Base-by-base conservation (phyloP, 1,139 yeast genomes). In the Geotrichum australiense region DNA sequence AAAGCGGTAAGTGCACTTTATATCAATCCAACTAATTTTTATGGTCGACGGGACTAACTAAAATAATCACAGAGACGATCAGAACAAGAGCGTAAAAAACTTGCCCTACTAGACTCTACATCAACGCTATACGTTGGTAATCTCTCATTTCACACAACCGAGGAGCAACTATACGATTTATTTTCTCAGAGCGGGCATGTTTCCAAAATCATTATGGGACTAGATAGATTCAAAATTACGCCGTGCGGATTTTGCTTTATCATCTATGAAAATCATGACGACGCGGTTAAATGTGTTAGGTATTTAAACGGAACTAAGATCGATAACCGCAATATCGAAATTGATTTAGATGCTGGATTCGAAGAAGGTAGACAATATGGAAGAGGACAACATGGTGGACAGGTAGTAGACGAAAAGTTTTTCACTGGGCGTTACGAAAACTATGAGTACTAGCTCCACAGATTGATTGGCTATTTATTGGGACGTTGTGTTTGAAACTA, bases 231-330 rank as follows among this genome's bases (percentile, higher is more conserved):
- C 57, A 80, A 82, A 51, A 76, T 80, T 55, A 86, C 96, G 0
- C 97, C 97, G 0, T 87, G 97, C 59, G 97, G 97, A 24, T 91
- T 91, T 63, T 87, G 96, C 58, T 89, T 89, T 61, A 87, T 89
- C 25, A 80, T 85, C 35, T 91, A 79, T 59, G 71, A 71, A 43
- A 63, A 69, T 10, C 79, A 79, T 43, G 70, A 71, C 36, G 87
- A 84, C 39, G 86, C 96, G 0, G 66, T 86, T 35, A 77, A 81
- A 51, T 84, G 96, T 5, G 76, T 89, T 57, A 81, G 86, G 57
- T 89, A 78, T 57, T 67, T 91, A 45, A 79, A 83, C 49, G 80
- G 79, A 38, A 86, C 95, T 0, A 80, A 78, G 54, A 70, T 89
- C 37, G 96, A 89, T 57, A 93, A 89, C 40, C 78, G 85, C 48